Evolutionary conservation across 345 rosid genomes (phyloP), one percentile per base, ranked within the genome.

Genomic region (Alliaria petiolata): DNA sequence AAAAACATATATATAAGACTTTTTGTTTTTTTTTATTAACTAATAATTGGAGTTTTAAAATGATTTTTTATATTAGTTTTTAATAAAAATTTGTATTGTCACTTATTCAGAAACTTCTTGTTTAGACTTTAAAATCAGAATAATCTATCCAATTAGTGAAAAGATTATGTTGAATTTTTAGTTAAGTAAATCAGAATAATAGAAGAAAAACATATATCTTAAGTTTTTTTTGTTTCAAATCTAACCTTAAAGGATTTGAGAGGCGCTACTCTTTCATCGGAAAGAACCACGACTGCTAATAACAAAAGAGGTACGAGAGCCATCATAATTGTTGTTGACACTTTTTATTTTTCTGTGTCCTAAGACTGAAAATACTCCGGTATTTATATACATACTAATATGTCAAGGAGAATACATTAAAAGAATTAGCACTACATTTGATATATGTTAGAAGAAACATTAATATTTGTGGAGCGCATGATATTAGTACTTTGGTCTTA

Each of bases 241-340:
- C n/a, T n/a, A n/a, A 70, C 56, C 67, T 46, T 58, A 19, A 69
- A 69, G 5, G 65, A 69, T 45, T 0, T 70, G 28, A 36, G 30
- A 59, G 74, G 59, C 4, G 36, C 7, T 0, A 4, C 26, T 36
- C 9, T 38, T 38, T 59, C 39, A 36, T 11, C 40, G 6, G 50
- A 59, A 47, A 4, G 39, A 58, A 59, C 58, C 26, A 70, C 3
- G 17, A 17, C 9, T 54, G 28, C 42, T 19, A 59, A 47, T 4
- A 26, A 36, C 38, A 47, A 30, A 38, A 70, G 20, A 49, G 1
- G 1, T 7, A 69, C 15, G 14, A 58, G 31, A 47, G 17, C 28
- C 39, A 69, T 34, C 47, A 1, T 46, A 35, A 11, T 35, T n/a
- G 0, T 3, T 15, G 49, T n/a, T n/a, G n/a, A n/a, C n/a, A 69